phyloP scores from a whole-genome alignment of 73 alveolate species.

The Halteria grandinella region DNA sequence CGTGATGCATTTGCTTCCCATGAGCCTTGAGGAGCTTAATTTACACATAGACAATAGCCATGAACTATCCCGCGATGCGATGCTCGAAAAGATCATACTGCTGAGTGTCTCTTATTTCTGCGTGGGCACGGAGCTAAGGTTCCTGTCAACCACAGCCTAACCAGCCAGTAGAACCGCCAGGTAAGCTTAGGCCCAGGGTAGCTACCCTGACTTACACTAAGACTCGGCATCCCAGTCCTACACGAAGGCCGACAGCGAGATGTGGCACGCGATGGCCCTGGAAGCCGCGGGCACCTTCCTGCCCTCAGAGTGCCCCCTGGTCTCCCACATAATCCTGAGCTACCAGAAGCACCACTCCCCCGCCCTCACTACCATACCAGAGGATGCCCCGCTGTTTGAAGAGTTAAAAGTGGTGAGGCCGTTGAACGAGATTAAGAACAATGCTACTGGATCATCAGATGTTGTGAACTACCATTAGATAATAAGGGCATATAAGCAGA shows the following conservation, averaged over 20 bases:
- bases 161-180: conserved; percentile 10
- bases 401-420: conserved; percentile 64
- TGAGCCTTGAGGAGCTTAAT: conserved; percentile 85
- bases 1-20: conserved; percentile 89
- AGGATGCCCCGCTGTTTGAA: conserved; percentile 65
- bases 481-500: not conserved
- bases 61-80: conserved; percentile 92
- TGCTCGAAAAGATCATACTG: conserved; percentile 89
- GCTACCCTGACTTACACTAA: conserved; percentile 33
- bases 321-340: conserved; percentile 52
- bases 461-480: conserved; percentile 53
- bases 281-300: conserved; percentile 60
- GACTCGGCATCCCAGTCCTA: too few species aligned
- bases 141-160: conserved; percentile 54
- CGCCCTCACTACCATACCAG: conserved; percentile 59
- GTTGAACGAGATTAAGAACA: conserved; percentile 47
- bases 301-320: conserved; percentile 72
- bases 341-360: conserved; percentile 77
- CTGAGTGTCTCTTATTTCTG: conserved; percentile 88
- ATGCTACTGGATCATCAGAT: conserved; percentile 12
- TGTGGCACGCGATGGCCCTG: conserved; percentile 76
- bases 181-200: conserved; percentile 26
- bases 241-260: conserved; percentile 58
- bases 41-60: conserved; percentile 83
- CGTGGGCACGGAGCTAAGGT: conserved; percentile 92